Conservation (phyloP, 2,329 filamentous ascomycete genomes). For the Cylindrodendrum hubeiense region DNA sequence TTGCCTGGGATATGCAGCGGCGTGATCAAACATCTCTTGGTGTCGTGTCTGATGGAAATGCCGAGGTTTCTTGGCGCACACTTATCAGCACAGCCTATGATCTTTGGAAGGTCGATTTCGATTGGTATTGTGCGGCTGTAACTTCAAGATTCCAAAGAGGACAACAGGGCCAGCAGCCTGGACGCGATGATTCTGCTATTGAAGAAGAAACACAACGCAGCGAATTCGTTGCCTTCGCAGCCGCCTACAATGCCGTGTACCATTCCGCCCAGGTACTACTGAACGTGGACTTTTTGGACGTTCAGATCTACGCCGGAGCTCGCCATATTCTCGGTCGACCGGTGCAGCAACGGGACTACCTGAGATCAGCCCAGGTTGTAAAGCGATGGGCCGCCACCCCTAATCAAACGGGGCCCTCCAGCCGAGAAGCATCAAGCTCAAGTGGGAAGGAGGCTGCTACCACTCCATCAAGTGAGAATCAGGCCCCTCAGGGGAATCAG, state of each 20-base stretch:
- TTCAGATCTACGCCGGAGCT: constrained; percentile 73
- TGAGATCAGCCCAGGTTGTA: constrained; percentile 62
- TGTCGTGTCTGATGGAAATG: constrained; percentile 42
- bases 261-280: constrained; percentile 69
- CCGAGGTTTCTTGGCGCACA: constrained; percentile 57
- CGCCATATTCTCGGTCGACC: constrained; percentile 69
- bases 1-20: constrained; percentile 72
- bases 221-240: constrained; percentile 54
- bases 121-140: constrained; percentile 57
- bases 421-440: background rate
- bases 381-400: constrained; percentile 59
- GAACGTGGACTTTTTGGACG: constrained; percentile 69
- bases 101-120: constrained; percentile 70
- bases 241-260: constrained; percentile 67
- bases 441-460: background rate
- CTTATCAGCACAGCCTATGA: constrained; percentile 66
- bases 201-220: constrained; percentile 25
- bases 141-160: constrained; percentile 12
- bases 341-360: constrained; percentile 63
- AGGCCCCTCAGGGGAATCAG: background rate
- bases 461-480: background rate
- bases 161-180: background rate
- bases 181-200: background rate
- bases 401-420: background rate
- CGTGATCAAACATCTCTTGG: constrained; percentile 72